A percentile compares a stretch with the other conserved stretches of the same genome.
Evolutionary conservation across 768 basidiomycete species (phyloP).

Genomic region (Rossbeevera mucosa): DNA sequence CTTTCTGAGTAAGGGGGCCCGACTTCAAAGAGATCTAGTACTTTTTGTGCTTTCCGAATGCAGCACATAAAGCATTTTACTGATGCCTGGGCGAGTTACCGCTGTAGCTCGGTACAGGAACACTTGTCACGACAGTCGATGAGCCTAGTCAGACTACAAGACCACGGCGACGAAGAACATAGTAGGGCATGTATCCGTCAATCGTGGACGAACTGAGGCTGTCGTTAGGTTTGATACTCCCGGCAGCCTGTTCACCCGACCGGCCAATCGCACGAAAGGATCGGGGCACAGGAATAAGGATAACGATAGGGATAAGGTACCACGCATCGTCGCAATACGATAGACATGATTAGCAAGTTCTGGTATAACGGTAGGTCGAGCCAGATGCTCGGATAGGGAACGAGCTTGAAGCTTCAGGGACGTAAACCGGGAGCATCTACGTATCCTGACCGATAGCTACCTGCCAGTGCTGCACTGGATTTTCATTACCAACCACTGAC

Average conservation of each 20-base stretch:
- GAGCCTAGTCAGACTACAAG: no score
- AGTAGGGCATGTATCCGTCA: neutral
- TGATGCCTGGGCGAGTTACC: no score
- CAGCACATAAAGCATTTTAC: no score
- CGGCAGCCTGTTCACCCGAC: neutral
- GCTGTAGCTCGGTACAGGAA: neutral
- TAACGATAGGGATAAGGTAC: neutral
- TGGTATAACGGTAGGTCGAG: neutral
- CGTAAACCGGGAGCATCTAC: neutral
- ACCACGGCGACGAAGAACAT: neutral
- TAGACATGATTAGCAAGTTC: no score
- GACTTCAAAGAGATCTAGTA: no score
- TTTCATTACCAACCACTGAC: neutral
- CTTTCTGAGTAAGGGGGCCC: no score
- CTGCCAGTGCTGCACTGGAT: no score
- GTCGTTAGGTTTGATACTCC: neutral
- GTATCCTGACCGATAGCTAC: neutral
- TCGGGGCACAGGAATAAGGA: neutral
- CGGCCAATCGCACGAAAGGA: constrained; percentile 9
- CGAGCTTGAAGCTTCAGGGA: neutral
- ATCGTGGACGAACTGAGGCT: neutral
- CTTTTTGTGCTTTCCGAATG: no score
- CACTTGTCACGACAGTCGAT: neutral
- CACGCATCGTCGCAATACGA: neutral
- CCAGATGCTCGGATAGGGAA: neutral